Base-by-base conservation (phyloP, 192 early-diverging fungal species). In the Entomortierella lignicola region DNA sequence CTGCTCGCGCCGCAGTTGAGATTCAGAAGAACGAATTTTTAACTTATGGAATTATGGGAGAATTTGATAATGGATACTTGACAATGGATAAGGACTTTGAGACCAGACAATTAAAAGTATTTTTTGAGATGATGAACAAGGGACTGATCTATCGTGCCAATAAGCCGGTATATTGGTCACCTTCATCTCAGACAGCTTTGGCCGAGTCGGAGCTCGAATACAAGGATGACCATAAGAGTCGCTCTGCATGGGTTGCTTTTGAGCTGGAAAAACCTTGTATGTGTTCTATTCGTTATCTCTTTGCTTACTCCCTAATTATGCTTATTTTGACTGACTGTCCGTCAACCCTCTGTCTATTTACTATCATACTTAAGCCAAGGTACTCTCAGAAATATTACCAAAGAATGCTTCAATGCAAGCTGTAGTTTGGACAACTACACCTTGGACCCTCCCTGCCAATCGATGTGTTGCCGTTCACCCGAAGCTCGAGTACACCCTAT, bases 121-220 rank as follows among this genome's bases (percentile, higher is more conserved):
- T 94, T 62, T 81, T 85, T 29, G 82, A 85, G 23, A 92, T 94
- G 93, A 86, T 92, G 66, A 83, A 86, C 65, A 87, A 87, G 62
- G 87, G 87, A 8, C 87, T 90, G 26, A 92, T 94, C 25, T 92
- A 92, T 60, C 86, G 93, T 15, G 91, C 91, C 67, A 86, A 89
- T 77, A 92, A 92, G 62, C 93, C 93, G 1, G 93, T 94, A 4
- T 93, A 91, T 70, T 94, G 92, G 92, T 94, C 92, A 31, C 93
- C 93, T 4, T 94, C 93, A 3, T 93, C 93, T 50, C 86, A 82
- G 74, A 92, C 93, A 15, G 92, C 93, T 6, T 85, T 94, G 37
- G 93, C 93, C 18, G 93, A 94, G 81, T 87, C 93, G 0, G 93
- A 93, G 68, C 80, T 94, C 27, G 92, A 94, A 67, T 93, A 94